Evolutionary conservation across 805 yeast species (phyloP).

Genomic region (Limtongia smithiae): DNA sequence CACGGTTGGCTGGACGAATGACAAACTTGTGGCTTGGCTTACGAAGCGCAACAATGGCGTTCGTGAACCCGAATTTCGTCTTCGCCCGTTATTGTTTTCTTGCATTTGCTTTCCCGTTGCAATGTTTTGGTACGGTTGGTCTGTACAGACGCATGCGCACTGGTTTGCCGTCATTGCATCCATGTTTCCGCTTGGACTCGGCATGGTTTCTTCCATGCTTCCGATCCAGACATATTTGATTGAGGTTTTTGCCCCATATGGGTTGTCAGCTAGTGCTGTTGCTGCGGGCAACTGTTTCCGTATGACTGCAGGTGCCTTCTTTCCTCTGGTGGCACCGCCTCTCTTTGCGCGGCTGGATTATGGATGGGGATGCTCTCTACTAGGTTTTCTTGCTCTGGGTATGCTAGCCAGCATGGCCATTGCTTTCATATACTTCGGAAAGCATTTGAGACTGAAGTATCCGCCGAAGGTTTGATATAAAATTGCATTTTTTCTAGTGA

Average conservation of each 20-base stretch:
- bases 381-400: constrained; percentile 45
- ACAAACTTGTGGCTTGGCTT: constrained; percentile 41
- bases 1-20: constrained; percentile 48
- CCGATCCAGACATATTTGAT: constrained; percentile 39
- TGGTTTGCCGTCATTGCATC: constrained; percentile 60
- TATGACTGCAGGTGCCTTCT: constrained; percentile 62
- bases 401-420: constrained; percentile 18
- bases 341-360: constrained; percentile 35
- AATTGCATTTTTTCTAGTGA: no score
- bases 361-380: constrained; percentile 43
- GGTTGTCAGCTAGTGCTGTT: constrained; percentile 77
- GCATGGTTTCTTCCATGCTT: constrained; percentile 41
- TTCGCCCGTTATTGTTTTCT: constrained; percentile 48
- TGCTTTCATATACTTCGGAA: constrained; percentile 12
- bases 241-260: constrained; percentile 45
- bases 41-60: constrained; percentile 29
- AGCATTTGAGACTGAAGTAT: constrained; percentile 3
- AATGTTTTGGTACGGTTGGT: constrained; percentile 53
- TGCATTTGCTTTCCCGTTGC: constrained; percentile 46
- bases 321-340: constrained; percentile 60
- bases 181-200: constrained; percentile 45
- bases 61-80: constrained; percentile 47
- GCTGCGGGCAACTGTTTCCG: constrained; percentile 58
- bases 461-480: constrained; percentile 13
- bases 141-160: constrained; percentile 44